These are phyloP conservation scores for Metarhizium sp. DNA, from an alignment of 2,329 filamentous ascomycete genomes.

Conservation along the genomic window DNA sequence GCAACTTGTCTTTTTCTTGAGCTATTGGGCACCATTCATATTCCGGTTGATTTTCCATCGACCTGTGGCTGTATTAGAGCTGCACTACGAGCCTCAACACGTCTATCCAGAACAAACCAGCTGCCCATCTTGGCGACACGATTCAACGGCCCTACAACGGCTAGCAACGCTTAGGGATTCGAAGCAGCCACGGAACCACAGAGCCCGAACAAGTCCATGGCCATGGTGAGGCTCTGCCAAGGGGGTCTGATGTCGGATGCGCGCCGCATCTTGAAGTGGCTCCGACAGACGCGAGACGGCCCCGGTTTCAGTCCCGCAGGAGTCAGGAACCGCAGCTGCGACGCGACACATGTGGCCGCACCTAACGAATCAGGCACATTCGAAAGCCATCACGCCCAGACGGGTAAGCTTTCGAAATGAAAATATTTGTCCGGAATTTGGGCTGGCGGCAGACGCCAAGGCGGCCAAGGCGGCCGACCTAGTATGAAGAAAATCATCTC, in stretches of 20 bases:
- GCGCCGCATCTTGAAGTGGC: constrained; percentile 18
- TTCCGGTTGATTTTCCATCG: not conserved
- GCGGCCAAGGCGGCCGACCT: no score
- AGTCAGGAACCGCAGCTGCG: not conserved
- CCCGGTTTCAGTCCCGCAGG: constrained; percentile 18
- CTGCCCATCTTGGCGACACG: no score
- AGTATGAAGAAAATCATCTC: not conserved
- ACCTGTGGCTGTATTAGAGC: not conserved
- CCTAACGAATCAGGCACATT: not conserved
- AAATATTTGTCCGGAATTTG: not conserved
- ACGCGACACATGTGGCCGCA: not conserved
- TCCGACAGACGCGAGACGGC: constrained; percentile 23
- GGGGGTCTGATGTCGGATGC: constrained; percentile 7
- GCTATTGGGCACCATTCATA: no score
- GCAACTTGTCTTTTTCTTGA: no score
- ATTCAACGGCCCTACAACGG: no score
- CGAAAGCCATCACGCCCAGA: not conserved
- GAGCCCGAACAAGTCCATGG: constrained; percentile 1
- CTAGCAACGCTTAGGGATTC: no score
- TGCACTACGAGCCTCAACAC: no score
- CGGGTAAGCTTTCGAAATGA: not conserved
- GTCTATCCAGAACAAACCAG: no score
- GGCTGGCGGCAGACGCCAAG: no score
- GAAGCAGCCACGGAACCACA: no score
- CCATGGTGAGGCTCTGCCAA: not conserved